Base-by-base conservation (phyloP, 108 stramenopile species). In the Conticribra weissflogii region DNA sequence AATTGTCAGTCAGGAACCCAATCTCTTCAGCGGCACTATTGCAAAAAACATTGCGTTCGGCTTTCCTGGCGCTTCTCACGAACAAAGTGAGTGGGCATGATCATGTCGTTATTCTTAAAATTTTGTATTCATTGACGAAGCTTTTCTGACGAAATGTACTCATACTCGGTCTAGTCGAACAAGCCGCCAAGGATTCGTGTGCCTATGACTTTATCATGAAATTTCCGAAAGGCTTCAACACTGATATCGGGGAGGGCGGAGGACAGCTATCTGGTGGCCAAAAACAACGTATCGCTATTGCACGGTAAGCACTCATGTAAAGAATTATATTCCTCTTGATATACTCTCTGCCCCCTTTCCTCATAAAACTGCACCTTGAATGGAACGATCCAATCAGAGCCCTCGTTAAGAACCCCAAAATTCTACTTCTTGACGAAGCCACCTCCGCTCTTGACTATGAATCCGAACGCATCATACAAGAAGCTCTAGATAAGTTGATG, bases 1-100 rank as follows among this genome's bases (percentile, higher is more conserved):
- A n/a, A 85, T 92, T 25, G 98, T 99, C 3, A 52, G 78, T 23
- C 98, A 99, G 77, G 98, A 98, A 61, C 97, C 97, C 15, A 83
- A 78, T 1, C 88, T 99, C 9, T 99, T 98, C 59, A 72, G 86
- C 2, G 85, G 86, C 25, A 91, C 85, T 23, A 91, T 99, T 59
- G 88, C 77, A 25, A 87, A 93, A 45, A 99, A 99, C 70, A 98
- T 99, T 66, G 66, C 79, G 5, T 91, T 85, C 50, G 98, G 98
- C 3, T 57, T 32, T 0, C 66, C 68, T 1, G 77, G 67, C 23
- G 88, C 82, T 1, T 83, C 86, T 0, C 71, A 74, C 2, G 73
- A 83, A 31, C 71, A 93, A 49, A 41, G 36, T 41, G 36, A 41
- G 36, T 41, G n/a, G 12, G n/a, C n/a, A n/a, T n/a, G n/a, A n/a